Base-by-base conservation (phyloP, 1,284 basidiomycete species). In the Cerrena zonata region DNA sequence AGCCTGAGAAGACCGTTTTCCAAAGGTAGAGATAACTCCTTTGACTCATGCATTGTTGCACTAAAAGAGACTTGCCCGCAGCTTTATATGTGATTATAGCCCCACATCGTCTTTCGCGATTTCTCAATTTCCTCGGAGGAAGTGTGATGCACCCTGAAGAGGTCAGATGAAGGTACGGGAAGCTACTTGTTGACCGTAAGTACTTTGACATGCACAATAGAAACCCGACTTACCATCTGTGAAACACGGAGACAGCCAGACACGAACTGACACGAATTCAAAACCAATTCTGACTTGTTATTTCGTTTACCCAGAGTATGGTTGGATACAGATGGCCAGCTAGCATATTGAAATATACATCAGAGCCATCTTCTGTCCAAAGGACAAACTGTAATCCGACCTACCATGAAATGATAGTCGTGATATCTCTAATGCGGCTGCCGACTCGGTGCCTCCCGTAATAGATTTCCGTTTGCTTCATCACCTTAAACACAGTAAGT, bases 341-440 rank as follows among this genome's bases (percentile, higher is more conserved):
- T 46, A 23, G n/a, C 40, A 26, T 23, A 47, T 47, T 11, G 18
- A 40, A 24, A 53, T 49, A 25, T 54, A 45, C 22, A 49, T 47
- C 46, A 42, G 52, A 2, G 50, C 48, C 51, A 36, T 55, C 52
- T 21, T 51, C 53, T 15, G 41, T 51, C 53, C 53, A 55, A 10
- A 47, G 50, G n/a, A 49, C 41, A 4, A 45, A n/a, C 37, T 40
- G 39, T n/a, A 55, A 24, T 47, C 47, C 15, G 21, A 18, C 18
- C 51, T 50, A 47, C 25, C 53, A 52, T 25, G 36, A 25, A 13
- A 55, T 36, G 39, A 55, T 47, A 15, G 53, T 49, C 47, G 46
- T 55, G 40, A 55, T 52, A 4, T 51, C 50, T 18, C 53, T 51
- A 30, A 55, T 26, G 39, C 53, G 52, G 4, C 53, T 51, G 19